Conservation (phyloP, 345 rosid species). For the Noccaea bulbosa region DNA sequence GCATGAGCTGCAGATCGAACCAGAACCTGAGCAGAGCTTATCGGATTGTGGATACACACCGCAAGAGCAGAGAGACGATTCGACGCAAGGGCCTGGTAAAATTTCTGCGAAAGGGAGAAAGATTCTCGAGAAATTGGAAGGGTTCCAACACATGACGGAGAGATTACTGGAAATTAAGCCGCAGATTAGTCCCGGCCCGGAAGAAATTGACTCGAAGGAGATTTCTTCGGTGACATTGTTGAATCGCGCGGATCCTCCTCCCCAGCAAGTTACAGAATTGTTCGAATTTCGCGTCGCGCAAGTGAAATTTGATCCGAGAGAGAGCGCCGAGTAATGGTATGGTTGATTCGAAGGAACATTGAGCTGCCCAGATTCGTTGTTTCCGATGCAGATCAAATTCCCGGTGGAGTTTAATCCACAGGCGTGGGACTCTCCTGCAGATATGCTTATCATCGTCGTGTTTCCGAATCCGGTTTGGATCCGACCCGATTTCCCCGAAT, state of each 20-base stretch:
- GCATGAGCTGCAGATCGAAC: conserved; percentile 59
- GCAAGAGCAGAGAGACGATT: conserved; percentile 49
- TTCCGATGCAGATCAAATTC: conserved; percentile 60
- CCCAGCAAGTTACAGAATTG: conserved; percentile 77
- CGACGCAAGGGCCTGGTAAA: conserved; percentile 82
- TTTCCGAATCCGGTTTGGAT: conserved; percentile 57
- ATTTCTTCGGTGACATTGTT: conserved; percentile 42
- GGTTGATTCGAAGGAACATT: conserved; percentile 50
- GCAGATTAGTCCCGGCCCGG: conserved; percentile 72
- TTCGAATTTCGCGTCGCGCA: conserved; percentile 61
- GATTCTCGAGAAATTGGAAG: conserved; percentile 33
- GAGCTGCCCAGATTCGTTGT: conserved; percentile 60
- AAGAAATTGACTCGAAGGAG: conserved; percentile 65
- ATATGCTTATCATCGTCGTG: conserved; percentile 56
- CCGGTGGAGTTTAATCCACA: conserved; percentile 74
- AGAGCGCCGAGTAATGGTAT: conserved; percentile 49
- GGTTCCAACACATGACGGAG: conserved; percentile 76
- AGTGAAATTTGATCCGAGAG: conserved; percentile 65
- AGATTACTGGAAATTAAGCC: conserved; percentile 56
- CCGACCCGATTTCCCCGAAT: conserved; percentile 14
- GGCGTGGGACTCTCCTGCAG: conserved; percentile 68
- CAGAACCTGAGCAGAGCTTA: conserved; percentile 58
- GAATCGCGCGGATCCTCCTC: conserved; percentile 50
- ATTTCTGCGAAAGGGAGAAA: conserved; percentile 49
- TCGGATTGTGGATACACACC: conserved; percentile 53